A percentile compares a stretch with the other conserved stretches of the same genome.
Conservation (phyloP, 352 stramenopile genomes). For the Globisporangium echinulatum region DNA sequence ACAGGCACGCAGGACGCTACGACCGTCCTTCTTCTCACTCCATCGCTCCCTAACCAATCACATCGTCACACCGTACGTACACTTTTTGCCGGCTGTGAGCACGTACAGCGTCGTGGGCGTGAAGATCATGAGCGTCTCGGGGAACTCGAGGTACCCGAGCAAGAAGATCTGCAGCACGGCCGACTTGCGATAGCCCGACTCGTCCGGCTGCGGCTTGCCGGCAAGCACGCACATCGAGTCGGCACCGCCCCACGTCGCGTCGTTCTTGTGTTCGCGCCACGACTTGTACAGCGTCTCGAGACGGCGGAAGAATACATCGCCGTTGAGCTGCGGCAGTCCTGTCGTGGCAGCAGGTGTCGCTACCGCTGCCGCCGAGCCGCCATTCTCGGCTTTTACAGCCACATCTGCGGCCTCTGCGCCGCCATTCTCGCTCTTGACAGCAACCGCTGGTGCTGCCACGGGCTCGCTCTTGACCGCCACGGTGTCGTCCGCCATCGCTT, state of each 20-base stretch:
- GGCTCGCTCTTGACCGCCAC: slow-evolving; percentile 15
- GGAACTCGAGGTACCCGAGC: slow-evolving; percentile 89
- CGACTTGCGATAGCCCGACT: slow-evolving; percentile 87
- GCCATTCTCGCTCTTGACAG: slow-evolving; percentile 25
- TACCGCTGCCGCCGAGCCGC: neutral
- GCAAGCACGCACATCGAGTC: slow-evolving; percentile 81
- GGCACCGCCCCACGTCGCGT: slow-evolving; percentile 43
- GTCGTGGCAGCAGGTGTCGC: slow-evolving; percentile 3
- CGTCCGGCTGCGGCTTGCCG: slow-evolving; percentile 74
- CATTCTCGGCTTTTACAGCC: slow-evolving; percentile 28
- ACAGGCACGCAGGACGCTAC: neutral
- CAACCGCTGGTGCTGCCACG: slow-evolving; percentile 3
- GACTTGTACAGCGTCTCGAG: slow-evolving; percentile 67
- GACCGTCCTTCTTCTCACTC: too few relatives aligned
- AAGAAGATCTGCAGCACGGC: slow-evolving; percentile 88
- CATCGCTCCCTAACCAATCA: too few relatives aligned
- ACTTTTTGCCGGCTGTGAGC: slow-evolving; percentile 87
- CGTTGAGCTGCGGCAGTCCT: slow-evolving; percentile 41
- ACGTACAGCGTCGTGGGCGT: slow-evolving; percentile 77
- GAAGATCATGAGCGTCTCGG: slow-evolving; percentile 90
- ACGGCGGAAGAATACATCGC: slow-evolving; percentile 72
- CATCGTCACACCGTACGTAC: slow-evolving; percentile 16
- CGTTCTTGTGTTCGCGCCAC: slow-evolving; percentile 53
- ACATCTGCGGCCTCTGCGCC: slow-evolving; percentile 3
- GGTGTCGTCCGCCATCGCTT: slow-evolving; percentile 22